Base-by-base conservation (phyloP, 805 yeast species). In the Huiozyma sinensis region DNA sequence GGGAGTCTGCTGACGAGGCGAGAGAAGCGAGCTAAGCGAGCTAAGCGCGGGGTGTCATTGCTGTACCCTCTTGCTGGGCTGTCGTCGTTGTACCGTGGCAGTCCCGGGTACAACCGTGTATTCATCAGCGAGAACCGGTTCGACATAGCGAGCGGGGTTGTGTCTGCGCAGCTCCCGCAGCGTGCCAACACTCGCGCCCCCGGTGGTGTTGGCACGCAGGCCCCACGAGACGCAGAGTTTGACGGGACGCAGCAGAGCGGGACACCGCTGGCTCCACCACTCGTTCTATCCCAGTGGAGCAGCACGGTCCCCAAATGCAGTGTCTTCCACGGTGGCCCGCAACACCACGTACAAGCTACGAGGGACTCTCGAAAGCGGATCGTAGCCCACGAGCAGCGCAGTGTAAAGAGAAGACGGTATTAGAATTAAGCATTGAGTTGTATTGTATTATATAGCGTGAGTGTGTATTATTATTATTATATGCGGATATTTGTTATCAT, bases 81-180 rank as follows among this genome's bases (percentile, higher is more conserved):
- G 28, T 6, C 30, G 12, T 47, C 47, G 29, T 30, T 59, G 34
- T 60, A 59, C 44, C 46, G 49, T n/a, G 58, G 59, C 10, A 57
- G 64, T 0, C 65, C 66, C 1, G 64, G 62, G 0, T 60, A 52
- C 49, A 51, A 54, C 28, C 56, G 57, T 32, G 55, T 60, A 6
- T 61, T 60, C 43, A 43, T 51, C 9, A 50, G 48, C 2, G 44
- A 46, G 4, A 54, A 56, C 35, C 44, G 64, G 17, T 47, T 55
- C 13, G 63, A 58, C 41, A 51, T 55, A n/a, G 63, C 61, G 5
- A 58, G 55, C 36, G 41, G 51, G 12, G 53, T 57, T 8, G 44
- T 45, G n/a, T 36, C 50, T 10, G 45, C 51, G 13, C 46, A 48
- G 17, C 44, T 54, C 31, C 64, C 64, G 4, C 62, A 57, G 40